Conservation (phyloP, 805 yeast species). For the Suhomyces sp. region DNA sequence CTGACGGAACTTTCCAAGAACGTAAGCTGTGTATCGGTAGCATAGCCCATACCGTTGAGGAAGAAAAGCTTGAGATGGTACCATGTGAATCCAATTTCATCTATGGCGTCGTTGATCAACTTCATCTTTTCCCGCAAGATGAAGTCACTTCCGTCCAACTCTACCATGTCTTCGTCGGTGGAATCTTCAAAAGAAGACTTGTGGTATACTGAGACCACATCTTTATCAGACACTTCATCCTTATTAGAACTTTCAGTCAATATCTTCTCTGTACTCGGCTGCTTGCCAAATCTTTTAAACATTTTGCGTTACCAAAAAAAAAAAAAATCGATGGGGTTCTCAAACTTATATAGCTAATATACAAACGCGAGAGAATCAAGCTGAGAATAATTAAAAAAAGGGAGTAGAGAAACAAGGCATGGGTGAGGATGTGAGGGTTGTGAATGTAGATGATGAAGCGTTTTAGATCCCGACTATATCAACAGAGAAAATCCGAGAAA, state of each 20-base stretch:
- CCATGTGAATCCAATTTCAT: slow-evolving; percentile 48
- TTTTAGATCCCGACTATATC: too few relatives aligned
- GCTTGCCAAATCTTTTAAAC: background rate
- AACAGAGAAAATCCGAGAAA: too few relatives aligned
- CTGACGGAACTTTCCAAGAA: slow-evolving; percentile 47
- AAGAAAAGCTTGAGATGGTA: slow-evolving; percentile 34
- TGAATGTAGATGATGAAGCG: too few relatives aligned
- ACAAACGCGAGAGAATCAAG: too few relatives aligned
- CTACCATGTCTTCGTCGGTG: slow-evolving; percentile 13
- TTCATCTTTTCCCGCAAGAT: slow-evolving; percentile 24
- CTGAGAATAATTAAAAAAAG: too few relatives aligned
- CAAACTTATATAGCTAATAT: background rate
- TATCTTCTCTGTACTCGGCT: background rate
- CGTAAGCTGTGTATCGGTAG: slow-evolving; percentile 47
- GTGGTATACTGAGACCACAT: slow-evolving; percentile 1
- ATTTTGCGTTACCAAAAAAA: background rate
- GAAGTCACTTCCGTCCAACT: slow-evolving; percentile 12
- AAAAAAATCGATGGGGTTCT: background rate
- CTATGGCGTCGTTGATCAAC: slow-evolving; percentile 30
- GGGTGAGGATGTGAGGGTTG: too few relatives aligned
- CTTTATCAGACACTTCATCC: slow-evolving; percentile 1
- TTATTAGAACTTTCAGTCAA: background rate
- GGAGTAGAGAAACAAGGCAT: too few relatives aligned
- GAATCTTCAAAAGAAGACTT: slow-evolving; percentile 7
- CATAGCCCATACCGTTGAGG: slow-evolving; percentile 38